Evolutionary conservation across 106 monocot species (phyloP).

Genomic region (Dendrobium catenatum): DNA sequence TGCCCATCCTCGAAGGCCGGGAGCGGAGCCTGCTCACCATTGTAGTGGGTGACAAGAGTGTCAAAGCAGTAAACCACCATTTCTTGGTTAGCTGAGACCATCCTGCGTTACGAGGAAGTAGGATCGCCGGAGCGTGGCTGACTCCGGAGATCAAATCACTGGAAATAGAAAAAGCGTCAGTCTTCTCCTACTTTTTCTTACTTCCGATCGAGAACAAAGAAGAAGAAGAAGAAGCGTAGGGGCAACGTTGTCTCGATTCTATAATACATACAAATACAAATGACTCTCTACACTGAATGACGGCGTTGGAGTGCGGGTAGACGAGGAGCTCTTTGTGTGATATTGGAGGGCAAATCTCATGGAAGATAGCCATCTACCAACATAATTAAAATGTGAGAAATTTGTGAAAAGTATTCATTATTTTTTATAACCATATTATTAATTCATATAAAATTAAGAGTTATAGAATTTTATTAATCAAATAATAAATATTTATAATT

Average conservation of each 20-base stretch:
- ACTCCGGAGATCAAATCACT: conserved; percentile 1
- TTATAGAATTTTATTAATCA: too few species aligned
- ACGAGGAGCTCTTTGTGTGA: not conserved
- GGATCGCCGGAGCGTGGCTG: conserved; percentile 5
- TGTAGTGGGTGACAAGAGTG: conserved; percentile 87
- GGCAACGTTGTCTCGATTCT: not conserved
- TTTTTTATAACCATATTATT: too few species aligned
- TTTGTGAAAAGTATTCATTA: too few species aligned
- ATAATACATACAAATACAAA: not conserved
- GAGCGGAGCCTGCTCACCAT: conserved; percentile 60
- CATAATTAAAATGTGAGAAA: too few species aligned
- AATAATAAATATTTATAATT: too few species aligned
- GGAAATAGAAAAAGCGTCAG: not conserved
- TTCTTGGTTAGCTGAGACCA: conserved; percentile 86
- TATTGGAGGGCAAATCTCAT: not conserved
- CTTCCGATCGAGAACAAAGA: not conserved
- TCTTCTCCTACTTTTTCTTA: not conserved
- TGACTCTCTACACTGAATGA: not conserved
- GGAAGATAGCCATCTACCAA: not conserved
- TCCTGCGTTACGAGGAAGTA: conserved; percentile 12
- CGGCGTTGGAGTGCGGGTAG: not conserved
- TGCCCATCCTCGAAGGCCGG: conserved; percentile 80
- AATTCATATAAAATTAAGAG: too few species aligned
- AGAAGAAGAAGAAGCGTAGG: not conserved
- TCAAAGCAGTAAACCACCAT: conserved; percentile 99